These are phyloP conservation scores for Polychytrium aggregatum DNA, from an alignment of 192 early-diverging fungal genomes.

Conservation along the genomic window DNA sequence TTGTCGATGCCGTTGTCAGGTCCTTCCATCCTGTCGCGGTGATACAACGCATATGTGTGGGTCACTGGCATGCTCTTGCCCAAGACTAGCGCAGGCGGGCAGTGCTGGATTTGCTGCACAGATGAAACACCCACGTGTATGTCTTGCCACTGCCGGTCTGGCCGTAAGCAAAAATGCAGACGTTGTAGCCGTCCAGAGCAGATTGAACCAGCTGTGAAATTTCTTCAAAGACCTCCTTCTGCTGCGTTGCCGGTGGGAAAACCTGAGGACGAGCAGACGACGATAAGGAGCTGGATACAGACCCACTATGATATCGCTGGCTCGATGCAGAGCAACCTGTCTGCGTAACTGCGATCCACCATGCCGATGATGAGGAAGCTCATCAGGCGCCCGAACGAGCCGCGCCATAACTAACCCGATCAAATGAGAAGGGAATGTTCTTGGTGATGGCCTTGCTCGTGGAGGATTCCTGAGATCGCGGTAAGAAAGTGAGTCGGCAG, in stretches of 20 bases:
- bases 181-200: conserved; percentile 91
- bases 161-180: conserved; percentile 96
- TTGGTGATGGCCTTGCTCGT: conserved; percentile 45
- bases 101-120: too few species aligned
- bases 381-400: background rate
- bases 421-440: conserved; percentile 70
- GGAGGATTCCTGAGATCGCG: conserved; percentile 20
- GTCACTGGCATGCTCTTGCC: too few species aligned
- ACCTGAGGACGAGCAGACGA: conserved; percentile 35
- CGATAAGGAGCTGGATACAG: too few species aligned
- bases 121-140: conserved; percentile 23
- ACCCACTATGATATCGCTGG: too few species aligned
- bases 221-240: conserved; percentile 81
- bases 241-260: conserved; percentile 56
- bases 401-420: conserved; percentile 26
- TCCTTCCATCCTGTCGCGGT: conserved; percentile 37
- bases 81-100: too few species aligned
- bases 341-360: too few species aligned
- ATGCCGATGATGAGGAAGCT: too few species aligned
- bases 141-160: conserved; percentile 90
- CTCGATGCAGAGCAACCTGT: too few species aligned
- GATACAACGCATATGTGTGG: too few species aligned
- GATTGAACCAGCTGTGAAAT: conserved; percentile 94
- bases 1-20: conserved; percentile 9
- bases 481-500: too few species aligned